phyloP scores from a whole-genome alignment of 2,329 filamentous ascomycete species.

The Pleoardoris graminearum region DNA sequence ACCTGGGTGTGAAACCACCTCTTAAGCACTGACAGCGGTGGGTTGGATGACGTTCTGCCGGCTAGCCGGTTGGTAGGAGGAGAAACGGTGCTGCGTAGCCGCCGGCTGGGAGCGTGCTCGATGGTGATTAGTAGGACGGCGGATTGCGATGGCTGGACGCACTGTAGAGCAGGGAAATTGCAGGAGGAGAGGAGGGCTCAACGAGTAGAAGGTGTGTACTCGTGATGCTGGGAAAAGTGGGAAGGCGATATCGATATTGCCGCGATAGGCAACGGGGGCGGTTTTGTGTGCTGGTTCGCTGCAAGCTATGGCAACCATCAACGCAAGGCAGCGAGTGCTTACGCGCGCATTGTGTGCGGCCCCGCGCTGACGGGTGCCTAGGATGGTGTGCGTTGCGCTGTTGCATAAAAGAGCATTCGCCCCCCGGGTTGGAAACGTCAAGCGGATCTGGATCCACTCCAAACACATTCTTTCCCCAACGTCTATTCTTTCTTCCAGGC shows the following conservation, averaged over 20 bases:
- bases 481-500: conserved; percentile 4
- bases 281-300: conserved; percentile 3
- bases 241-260: not conserved
- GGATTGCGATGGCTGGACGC: not conserved
- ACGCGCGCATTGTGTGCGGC: not conserved
- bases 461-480: conserved; percentile 6
- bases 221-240: conserved; percentile 2
- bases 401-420: conserved; percentile 1
- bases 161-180: not conserved
- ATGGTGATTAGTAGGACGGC: conserved; percentile 1
- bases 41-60: not conserved
- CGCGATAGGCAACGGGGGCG: not conserved
- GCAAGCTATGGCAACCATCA: not conserved
- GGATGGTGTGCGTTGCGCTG: not conserved
- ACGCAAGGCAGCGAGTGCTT: not conserved
- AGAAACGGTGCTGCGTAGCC: not conserved
- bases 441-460: conserved; percentile 12
- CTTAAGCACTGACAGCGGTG: not conserved
- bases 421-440: conserved; percentile 1
- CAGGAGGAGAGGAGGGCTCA: not conserved
- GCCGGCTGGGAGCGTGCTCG: not conserved
- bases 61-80: not conserved
- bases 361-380: conserved; percentile 1
- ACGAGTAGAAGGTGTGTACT: not conserved
- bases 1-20: not conserved